phyloP scores from a whole-genome alignment of 208 protist species.

The Trypanosoma avium region DNA sequence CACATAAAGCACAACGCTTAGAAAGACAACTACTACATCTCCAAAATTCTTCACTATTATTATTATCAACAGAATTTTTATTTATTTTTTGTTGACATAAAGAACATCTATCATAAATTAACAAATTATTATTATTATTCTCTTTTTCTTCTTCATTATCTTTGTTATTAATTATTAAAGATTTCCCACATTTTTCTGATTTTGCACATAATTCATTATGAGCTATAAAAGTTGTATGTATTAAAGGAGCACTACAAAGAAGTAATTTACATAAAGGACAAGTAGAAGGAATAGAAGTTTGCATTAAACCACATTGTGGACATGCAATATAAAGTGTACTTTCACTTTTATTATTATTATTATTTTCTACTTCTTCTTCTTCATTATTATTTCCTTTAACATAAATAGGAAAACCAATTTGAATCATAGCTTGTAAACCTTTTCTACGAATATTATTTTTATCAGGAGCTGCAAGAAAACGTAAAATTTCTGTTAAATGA shows the following conservation, averaged over 20 bases:
- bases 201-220: constrained; percentile 61
- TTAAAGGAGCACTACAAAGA: constrained; percentile 63
- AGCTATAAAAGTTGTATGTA: constrained; percentile 63
- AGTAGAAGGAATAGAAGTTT: constrained; percentile 67
- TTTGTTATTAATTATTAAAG: too few species aligned
- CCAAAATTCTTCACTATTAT: constrained; percentile 11
- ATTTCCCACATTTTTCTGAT: constrained; percentile 25
- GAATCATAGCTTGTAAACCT: constrained; percentile 36
- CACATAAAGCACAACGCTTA: constrained; percentile 55
- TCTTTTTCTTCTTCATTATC: background rate
- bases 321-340: constrained; percentile 56
- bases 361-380: background rate
- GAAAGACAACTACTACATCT: constrained; percentile 45
- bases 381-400: constrained; percentile 18
- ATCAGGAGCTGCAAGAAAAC: constrained; percentile 33
- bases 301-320: constrained; percentile 76
- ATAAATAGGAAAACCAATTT: constrained; percentile 70
- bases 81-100: constrained; percentile 16
- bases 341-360: constrained; percentile 9
- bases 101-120: constrained; percentile 5
- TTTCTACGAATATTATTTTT: constrained; percentile 12
- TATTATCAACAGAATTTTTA: too few species aligned
- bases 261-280: constrained; percentile 76
- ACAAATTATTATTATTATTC: too few species aligned
- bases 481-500: constrained; percentile 64